Evolutionary conservation across 2,329 filamentous ascomycete species (phyloP).

Genomic region (Fusarium lyarnte): DNA sequence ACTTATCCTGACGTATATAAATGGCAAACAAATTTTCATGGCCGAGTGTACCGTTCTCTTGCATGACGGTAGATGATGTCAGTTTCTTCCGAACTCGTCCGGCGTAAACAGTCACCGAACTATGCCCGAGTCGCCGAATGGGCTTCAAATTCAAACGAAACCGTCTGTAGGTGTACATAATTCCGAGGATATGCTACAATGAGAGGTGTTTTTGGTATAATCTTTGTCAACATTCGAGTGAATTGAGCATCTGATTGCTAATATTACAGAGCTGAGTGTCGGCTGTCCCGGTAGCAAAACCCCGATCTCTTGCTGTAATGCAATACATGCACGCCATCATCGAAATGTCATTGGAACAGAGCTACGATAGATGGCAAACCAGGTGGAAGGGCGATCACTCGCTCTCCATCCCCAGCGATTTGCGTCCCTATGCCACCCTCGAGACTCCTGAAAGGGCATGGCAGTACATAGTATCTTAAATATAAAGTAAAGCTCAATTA

Average conservation of each 20-base stretch:
- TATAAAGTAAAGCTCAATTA: conserved; percentile 5
- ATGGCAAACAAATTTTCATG: conserved; percentile 1
- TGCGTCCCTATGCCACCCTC: conserved; percentile 17
- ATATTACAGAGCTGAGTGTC: neutral
- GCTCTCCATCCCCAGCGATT: neutral
- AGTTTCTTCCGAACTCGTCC: conserved; percentile 38
- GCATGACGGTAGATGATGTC: conserved; percentile 39
- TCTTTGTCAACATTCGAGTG: neutral
- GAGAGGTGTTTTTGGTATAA: neutral
- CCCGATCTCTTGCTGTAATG: neutral
- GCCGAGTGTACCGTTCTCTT: conserved; percentile 16
- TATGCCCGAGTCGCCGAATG: conserved; percentile 42
- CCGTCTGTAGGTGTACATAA: neutral
- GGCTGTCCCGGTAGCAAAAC: neutral
- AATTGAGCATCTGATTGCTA: neutral
- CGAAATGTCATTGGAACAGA: neutral
- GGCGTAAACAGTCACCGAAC: conserved; percentile 42
- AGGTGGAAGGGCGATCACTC: neutral
- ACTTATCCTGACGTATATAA: conserved; percentile 2
- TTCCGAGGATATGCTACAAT: neutral
- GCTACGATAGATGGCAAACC: neutral
- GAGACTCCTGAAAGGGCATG: neutral
- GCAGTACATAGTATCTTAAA: neutral
- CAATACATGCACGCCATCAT: neutral
- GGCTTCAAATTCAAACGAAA: neutral